phyloP scores from a whole-genome alignment of 1,284 basidiomycete genomes.

The Tremellales sp. region DNA sequence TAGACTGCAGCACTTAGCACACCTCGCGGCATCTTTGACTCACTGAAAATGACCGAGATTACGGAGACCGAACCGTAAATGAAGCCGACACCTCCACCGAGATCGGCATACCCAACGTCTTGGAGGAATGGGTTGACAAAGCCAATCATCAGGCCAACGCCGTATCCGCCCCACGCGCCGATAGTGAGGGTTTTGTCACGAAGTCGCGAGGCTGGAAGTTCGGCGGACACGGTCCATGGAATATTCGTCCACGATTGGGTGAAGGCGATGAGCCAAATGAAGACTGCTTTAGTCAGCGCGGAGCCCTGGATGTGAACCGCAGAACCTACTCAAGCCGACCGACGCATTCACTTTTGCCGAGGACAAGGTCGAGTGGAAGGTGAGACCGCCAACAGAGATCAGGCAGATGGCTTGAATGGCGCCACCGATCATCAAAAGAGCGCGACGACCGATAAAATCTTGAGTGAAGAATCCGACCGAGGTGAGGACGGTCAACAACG shows the following conservation, averaged over 20 bases:
- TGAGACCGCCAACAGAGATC: slow-evolving; percentile 3
- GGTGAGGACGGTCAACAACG: background rate
- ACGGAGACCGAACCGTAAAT: slow-evolving; percentile 8
- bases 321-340: background rate
- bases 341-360: too few relatives aligned
- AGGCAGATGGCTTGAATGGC: background rate
- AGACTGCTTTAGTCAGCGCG: slow-evolving; percentile 1
- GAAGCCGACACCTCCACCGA: slow-evolving; percentile 16
- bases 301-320: background rate
- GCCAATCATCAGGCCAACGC: slow-evolving; percentile 5
- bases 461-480: slow-evolving; percentile 1
- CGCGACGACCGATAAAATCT: slow-evolving; percentile 4
- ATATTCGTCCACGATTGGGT: slow-evolving; percentile 9
- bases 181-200: slow-evolving; percentile 9
- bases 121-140: slow-evolving; percentile 15
- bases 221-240: slow-evolving; percentile 8
- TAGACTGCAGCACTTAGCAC: slow-evolving; percentile 5
- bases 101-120: slow-evolving; percentile 11
- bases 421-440: slow-evolving; percentile 3
- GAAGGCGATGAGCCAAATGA: slow-evolving; percentile 14
- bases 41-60: slow-evolving; percentile 1
- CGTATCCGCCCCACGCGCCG: slow-evolving; percentile 6
- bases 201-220: slow-evolving; percentile 5
- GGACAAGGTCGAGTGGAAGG: too few relatives aligned
- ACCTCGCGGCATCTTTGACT: background rate